phyloP scores from a whole-genome alignment of 176 grass and related monocot species.

The Avena eriantha region DNA sequence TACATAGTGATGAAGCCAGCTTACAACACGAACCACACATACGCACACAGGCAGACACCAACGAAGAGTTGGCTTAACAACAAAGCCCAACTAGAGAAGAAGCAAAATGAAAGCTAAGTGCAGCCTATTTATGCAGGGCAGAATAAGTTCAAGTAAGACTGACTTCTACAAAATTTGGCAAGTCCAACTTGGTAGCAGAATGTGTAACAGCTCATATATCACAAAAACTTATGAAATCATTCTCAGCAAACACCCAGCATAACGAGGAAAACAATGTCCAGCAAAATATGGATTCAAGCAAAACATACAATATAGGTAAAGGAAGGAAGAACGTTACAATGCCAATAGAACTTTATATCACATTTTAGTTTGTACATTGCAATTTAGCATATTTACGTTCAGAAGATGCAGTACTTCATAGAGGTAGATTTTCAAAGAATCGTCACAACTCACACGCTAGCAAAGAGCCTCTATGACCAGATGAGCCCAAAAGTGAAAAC shows the following conservation, averaged over 20 bases:
- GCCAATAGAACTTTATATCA: not conserved
- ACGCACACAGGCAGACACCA: not conserved
- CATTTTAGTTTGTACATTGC: not conserved
- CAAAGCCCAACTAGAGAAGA: not conserved
- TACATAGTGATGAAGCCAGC: not conserved
- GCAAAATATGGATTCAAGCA: not conserved
- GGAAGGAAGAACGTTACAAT: slow-evolving; percentile 7
- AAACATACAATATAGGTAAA: slow-evolving; percentile 1
- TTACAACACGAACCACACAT: not conserved
- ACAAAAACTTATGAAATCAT: not conserved
- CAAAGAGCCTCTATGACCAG: slow-evolving; percentile 7
- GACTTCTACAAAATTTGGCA: not conserved
- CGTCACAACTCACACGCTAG: not conserved
- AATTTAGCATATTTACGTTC: not conserved
- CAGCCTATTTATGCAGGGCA: not conserved
- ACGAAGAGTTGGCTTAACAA: not conserved
- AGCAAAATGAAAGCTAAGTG: not conserved
- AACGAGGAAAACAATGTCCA: slow-evolving; percentile 13
- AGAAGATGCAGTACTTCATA: not conserved
- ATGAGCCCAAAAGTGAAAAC: slow-evolving; percentile 29
- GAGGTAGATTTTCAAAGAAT: slow-evolving; percentile 20
- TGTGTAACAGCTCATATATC: not conserved
- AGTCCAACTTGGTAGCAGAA: not conserved
- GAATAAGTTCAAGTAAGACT: not conserved
- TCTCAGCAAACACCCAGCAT: slow-evolving; percentile 16